Conservation (phyloP, 2,329 filamentous ascomycete genomes). For the Xylaria sp. region DNA sequence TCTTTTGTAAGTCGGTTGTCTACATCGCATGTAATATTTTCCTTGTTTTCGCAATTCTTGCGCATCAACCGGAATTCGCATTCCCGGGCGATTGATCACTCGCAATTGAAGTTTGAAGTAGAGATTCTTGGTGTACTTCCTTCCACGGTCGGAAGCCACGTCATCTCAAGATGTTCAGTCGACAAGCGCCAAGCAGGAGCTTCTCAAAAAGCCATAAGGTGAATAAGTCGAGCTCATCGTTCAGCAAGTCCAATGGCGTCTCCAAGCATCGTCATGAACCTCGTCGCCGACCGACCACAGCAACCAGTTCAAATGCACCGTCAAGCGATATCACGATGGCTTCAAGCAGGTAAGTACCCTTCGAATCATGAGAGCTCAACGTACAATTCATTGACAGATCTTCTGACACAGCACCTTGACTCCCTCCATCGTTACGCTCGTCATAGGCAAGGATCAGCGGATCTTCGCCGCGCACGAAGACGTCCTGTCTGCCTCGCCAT, state of each 20-base stretch:
- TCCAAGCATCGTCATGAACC: constrained; percentile 59
- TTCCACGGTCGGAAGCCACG: constrained; percentile 18
- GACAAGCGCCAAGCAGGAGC: constrained; percentile 51
- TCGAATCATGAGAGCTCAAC: constrained; percentile 1
- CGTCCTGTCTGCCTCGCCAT: constrained; percentile 76
- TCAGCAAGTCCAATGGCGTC: constrained; percentile 57
- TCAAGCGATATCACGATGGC: constrained; percentile 43
- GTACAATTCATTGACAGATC: constrained; percentile 14
- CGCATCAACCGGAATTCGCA: not conserved
- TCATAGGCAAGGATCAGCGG: constrained; percentile 78
- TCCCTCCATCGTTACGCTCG: constrained; percentile 76
- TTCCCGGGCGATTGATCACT: constrained; percentile 2
- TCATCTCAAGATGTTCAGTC: constrained; percentile 50
- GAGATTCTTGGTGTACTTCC: not conserved
- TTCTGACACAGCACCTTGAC: constrained; percentile 52
- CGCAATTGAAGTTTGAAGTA: constrained; percentile 11
- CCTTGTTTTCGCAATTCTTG: not conserved
- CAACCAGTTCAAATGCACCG: constrained; percentile 41
- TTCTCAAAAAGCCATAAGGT: constrained; percentile 56
- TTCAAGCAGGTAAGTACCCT: constrained; percentile 47
- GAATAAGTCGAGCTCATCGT: constrained; percentile 56
- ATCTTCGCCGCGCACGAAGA: constrained; percentile 93
- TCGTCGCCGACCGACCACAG: constrained; percentile 52
- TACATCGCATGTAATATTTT: constrained; percentile 15
- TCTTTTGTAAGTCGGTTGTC: constrained; percentile 9